Percentiles rank a stretch among this genome's conserved stretches.
phyloP scores from a whole-genome alignment of 768 basidiomycete genomes.

The Lactarius quietus region DNA sequence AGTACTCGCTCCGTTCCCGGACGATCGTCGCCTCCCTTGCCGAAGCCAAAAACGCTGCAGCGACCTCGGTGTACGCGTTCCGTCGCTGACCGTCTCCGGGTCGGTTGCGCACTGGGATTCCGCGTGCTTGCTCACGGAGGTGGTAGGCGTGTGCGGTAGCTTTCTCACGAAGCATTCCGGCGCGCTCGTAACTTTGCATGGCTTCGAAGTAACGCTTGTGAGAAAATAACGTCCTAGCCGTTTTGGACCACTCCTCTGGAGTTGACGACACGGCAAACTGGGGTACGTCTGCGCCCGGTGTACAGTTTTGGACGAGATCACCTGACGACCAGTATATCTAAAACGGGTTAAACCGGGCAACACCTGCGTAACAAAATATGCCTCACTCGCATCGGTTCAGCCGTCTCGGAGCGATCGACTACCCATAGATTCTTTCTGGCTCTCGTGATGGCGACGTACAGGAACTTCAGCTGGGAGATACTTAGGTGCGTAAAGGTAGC shows the following conservation, averaged over 20 bases:
- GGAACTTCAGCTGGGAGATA: constrained; percentile 47
- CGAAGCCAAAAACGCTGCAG: constrained; percentile 46
- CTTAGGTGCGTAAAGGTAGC: neutral
- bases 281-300: constrained; percentile 47
- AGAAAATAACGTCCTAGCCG: constrained; percentile 40
- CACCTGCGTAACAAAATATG: neutral
- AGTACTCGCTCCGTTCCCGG: constrained; percentile 36
- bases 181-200: constrained; percentile 51
- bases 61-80: constrained; percentile 43
- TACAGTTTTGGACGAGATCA: constrained; percentile 46
- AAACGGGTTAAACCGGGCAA: neutral
- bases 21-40: constrained; percentile 32
- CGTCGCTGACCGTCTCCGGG: constrained; percentile 25
- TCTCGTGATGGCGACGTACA: constrained; percentile 65
- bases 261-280: constrained; percentile 54
- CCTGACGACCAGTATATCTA: constrained; percentile 52
- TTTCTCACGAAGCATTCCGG: constrained; percentile 41
- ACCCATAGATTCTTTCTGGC: constrained; percentile 66
- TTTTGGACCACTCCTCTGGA: constrained; percentile 43
- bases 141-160: constrained; percentile 50
- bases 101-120: constrained; percentile 26
- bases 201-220: constrained; percentile 51
- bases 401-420: constrained; percentile 53
- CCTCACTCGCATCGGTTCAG: constrained; percentile 59
- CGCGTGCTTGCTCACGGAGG: constrained; percentile 49